Conservation (phyloP, 257 asterid species). For the Salvia hispanica region DNA sequence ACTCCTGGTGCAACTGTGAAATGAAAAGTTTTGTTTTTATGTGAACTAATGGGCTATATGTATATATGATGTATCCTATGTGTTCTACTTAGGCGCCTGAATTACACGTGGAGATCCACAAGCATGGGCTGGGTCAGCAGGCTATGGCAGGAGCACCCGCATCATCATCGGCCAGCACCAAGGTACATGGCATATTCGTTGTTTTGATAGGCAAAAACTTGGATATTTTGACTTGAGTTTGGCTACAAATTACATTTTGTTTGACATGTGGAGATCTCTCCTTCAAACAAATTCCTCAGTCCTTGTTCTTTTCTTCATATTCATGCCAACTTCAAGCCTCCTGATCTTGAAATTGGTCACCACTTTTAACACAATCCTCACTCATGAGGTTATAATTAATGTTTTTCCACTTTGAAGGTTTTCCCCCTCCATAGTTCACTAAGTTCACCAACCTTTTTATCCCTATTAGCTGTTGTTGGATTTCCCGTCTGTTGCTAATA, state of each 20-base stretch:
- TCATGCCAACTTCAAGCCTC: background rate
- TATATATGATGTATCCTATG: slow-evolving; percentile 4
- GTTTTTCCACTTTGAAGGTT: background rate
- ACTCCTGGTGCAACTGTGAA: too few species aligned
- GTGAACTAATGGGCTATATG: slow-evolving; percentile 5
- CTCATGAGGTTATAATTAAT: background rate
- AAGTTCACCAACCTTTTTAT: background rate
- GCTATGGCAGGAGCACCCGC: slow-evolving; percentile 77
- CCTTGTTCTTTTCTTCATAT: background rate
- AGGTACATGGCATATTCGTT: slow-evolving; percentile 44
- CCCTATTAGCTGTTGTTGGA: background rate
- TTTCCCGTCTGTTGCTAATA: background rate
- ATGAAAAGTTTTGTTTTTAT: background rate
- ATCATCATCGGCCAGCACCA: slow-evolving; percentile 65
- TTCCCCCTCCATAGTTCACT: background rate
- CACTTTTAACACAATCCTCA: slow-evolving; percentile 2
- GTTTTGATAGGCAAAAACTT: background rate
- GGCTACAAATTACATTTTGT: background rate
- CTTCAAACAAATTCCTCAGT: background rate
- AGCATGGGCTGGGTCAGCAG: slow-evolving; percentile 71
- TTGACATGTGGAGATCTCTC: slow-evolving; percentile 11
- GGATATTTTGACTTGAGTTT: background rate
- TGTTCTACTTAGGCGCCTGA: slow-evolving; percentile 68
- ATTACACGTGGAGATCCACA: slow-evolving; percentile 83
- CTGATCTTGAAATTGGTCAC: background rate